Evolutionary conservation across 169 alveolate genomes (phyloP).

Genomic region (Hammondia hammondi): DNA sequence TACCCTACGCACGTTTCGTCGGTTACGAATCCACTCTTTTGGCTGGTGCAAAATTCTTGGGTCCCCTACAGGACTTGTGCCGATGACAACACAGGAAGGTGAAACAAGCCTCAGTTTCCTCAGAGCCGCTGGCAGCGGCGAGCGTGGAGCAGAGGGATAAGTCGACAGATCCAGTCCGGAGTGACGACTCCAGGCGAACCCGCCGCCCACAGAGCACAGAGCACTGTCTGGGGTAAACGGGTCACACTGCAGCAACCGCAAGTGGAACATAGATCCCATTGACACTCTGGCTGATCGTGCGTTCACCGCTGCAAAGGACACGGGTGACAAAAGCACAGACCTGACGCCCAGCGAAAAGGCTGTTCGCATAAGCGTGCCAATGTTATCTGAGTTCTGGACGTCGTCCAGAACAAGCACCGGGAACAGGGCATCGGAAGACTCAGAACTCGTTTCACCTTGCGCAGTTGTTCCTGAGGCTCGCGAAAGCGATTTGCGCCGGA

Average conservation of each 20-base stretch:
- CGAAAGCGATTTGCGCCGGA: no score
- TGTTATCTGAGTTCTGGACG: conserved; percentile 18
- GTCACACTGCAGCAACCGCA: background rate
- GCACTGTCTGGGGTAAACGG: background rate
- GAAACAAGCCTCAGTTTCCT: background rate
- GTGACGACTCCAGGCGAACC: background rate
- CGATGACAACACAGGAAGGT: background rate
- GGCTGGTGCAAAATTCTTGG: background rate
- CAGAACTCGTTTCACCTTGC: background rate
- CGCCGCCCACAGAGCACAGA: background rate
- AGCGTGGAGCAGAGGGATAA: background rate
- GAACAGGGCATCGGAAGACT: background rate
- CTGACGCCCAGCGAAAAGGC: conserved; percentile 21
- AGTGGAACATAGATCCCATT: conserved; percentile 44
- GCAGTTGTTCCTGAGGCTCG: background rate
- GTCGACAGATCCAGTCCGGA: background rate
- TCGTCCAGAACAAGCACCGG: background rate
- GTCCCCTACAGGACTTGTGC: background rate
- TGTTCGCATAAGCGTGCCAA: conserved; percentile 23
- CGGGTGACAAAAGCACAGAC: background rate
- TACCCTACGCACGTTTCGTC: background rate
- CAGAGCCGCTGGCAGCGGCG: background rate
- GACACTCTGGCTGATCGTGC: conserved; percentile 28
- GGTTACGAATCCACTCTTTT: background rate
- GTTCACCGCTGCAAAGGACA: conserved; percentile 17